phyloP scores from a whole-genome alignment of 2,329 filamentous ascomycete genomes.

The Aspergillus sp. region DNA sequence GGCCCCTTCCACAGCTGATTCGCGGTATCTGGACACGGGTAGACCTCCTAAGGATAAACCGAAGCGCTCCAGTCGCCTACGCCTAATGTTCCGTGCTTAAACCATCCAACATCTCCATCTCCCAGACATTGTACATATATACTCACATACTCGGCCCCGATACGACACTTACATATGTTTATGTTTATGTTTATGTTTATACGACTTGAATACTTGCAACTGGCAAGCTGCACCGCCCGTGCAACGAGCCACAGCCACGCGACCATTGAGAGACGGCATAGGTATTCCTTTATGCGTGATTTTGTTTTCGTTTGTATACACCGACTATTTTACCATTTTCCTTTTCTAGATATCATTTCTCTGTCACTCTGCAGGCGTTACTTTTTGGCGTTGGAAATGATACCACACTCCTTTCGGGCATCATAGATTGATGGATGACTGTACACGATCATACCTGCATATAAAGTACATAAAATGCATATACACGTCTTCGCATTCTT shows the following conservation, averaged over 20 bases:
- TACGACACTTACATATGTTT: background rate
- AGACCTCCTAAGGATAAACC: slow-evolving; percentile 33
- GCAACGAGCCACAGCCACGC: background rate
- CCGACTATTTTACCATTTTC: background rate
- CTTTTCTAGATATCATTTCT: background rate
- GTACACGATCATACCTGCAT: slow-evolving; percentile 3
- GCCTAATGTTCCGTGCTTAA: slow-evolving; percentile 36
- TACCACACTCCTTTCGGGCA: slow-evolving; percentile 9
- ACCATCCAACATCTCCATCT: background rate
- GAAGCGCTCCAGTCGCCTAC: slow-evolving; percentile 41
- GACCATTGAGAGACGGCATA: background rate
- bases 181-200: background rate
- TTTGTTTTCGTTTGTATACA: background rate
- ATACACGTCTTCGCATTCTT: background rate
- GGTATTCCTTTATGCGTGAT: background rate
- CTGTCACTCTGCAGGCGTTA: background rate
- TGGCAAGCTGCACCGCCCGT: background rate
- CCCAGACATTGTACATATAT: slow-evolving; percentile 28
- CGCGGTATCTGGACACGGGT: slow-evolving; percentile 27
- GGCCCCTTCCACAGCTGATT: slow-evolving; percentile 23
- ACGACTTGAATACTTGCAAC: background rate
- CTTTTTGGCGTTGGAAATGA: slow-evolving; percentile 14
- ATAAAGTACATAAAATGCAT: slow-evolving; percentile 14
- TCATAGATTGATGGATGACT: background rate
- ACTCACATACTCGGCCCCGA: background rate